Conservation (phyloP, 2,329 filamentous ascomycete species). For the Bipolaris gigantea region DNA sequence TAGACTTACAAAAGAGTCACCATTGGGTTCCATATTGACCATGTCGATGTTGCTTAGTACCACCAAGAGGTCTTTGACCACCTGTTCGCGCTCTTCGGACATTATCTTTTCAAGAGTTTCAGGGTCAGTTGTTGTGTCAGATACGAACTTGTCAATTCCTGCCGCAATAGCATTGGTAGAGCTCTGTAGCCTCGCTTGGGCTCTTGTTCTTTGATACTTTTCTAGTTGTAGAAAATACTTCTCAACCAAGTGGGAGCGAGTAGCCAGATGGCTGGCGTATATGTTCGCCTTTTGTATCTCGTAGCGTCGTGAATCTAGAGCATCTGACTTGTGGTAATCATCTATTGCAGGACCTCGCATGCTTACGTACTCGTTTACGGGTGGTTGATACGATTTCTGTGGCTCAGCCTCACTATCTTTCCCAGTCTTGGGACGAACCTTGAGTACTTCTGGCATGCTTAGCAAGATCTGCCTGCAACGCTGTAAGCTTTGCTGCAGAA, state of each 20-base stretch:
- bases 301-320: conserved; percentile 54
- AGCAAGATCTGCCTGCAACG: conserved; percentile 70
- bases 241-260: conserved; percentile 82
- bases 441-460: conserved; percentile 69
- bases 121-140: conserved; percentile 20
- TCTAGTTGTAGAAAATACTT: conserved; percentile 80
- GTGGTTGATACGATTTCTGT: conserved; percentile 41
- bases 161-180: conserved; percentile 26
- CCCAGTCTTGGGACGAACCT: conserved; percentile 54
- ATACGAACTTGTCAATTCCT: conserved; percentile 37
- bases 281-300: conserved; percentile 94
- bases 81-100: conserved; percentile 74
- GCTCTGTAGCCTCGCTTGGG: conserved; percentile 48
- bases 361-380: conserved; percentile 40
- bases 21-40: conserved; percentile 78
- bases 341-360: conserved; percentile 33
- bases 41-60: conserved; percentile 78
- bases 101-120: conserved; percentile 65
- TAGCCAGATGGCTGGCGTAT: conserved; percentile 77
- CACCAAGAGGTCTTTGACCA: conserved; percentile 75
- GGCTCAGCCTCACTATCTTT: conserved; percentile 33
- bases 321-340: conserved; percentile 29
- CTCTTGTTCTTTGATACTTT: conserved; percentile 54
- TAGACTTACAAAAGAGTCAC: conserved; percentile 62
- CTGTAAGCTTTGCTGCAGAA: conserved; percentile 71